Base-by-base conservation (phyloP, 345 rosid genomes). In the Salix brachista region DNA sequence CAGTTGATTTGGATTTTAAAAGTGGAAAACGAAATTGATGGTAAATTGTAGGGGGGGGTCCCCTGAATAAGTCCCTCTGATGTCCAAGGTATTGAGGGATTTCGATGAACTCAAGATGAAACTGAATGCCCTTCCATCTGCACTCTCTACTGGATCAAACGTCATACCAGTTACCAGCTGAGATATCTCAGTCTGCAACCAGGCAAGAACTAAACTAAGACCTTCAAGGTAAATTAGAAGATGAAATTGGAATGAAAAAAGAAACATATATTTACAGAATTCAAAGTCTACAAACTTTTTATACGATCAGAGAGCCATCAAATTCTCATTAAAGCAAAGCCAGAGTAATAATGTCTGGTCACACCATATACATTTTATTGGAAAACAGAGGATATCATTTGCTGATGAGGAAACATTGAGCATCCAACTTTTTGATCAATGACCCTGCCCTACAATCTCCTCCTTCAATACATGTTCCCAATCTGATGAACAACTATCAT, bases 401-500 rank as follows among this genome's bases (percentile, higher is more conserved):
- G 56, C 36, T 17, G 19, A 48, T 56, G 9, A 28, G 9, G 36
- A 26, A 21, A 42, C 25, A 13, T 56, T 19, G 13, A 58, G 58
- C 12, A 66, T 28, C 68, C 41, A 52, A 13, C 56, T 28, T 65
- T 26, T 32, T 52, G 39, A 75, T 85, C 82, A 87, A 39, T 67
- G 30, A 48, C 75, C 81, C 70, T 79, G 73, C 70, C 72, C 85
- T 1, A 71, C 68, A 72, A 89, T 78, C 71, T 86, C 91, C 78
- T 92, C 93, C 80, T 83, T 85, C 77, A 79, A 75, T 44, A 92
- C 89, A 82, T 88, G 93, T 78, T 94, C 97, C 97, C 96, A 94
- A 32, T 92, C 97, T 1, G 90, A 88, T 62, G 90, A 76, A 52
- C 83, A 81, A 72, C 78, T 83, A 72, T 88, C 92, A 17, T 77